Evolutionary conservation across 164 flowering plant genomes (phyloP).

Genomic region (Stephania yunnanensis): DNA sequence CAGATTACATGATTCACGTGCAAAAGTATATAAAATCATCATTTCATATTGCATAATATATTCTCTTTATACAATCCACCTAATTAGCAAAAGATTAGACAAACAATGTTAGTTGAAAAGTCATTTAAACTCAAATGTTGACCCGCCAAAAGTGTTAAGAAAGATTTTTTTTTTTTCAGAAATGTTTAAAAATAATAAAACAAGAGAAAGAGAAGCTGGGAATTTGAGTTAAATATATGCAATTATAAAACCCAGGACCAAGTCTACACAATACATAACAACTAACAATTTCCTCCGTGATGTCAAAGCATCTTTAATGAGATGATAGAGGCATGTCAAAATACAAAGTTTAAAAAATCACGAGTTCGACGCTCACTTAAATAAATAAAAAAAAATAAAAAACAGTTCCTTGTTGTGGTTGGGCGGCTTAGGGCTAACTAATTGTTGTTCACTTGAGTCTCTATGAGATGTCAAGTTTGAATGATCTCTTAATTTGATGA

Average conservation of each 20-base stretch:
- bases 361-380: too few species aligned
- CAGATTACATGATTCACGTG: neutral
- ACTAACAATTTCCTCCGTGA: neutral
- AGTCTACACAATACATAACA: neutral
- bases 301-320: too few species aligned
- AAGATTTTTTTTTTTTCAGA: neutral
- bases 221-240: neutral
- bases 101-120: slow-evolving; percentile 1
- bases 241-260: neutral
- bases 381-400: too few species aligned
- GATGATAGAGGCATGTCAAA: too few species aligned
- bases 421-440: too few species aligned
- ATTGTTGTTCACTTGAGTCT: too few species aligned
- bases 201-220: neutral
- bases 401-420: too few species aligned
- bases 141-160: neutral
- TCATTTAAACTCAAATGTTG: neutral
- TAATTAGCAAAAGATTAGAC: neutral
- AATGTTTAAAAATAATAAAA: neutral
- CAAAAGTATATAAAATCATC: neutral
- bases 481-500: too few species aligned
- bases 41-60: neutral
- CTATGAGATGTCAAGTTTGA: too few species aligned
- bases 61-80: neutral
- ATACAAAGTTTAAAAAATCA: too few species aligned